Evolutionary conservation across 768 basidiomycete species (phyloP).

Genomic region (Boletus rubropictus): DNA sequence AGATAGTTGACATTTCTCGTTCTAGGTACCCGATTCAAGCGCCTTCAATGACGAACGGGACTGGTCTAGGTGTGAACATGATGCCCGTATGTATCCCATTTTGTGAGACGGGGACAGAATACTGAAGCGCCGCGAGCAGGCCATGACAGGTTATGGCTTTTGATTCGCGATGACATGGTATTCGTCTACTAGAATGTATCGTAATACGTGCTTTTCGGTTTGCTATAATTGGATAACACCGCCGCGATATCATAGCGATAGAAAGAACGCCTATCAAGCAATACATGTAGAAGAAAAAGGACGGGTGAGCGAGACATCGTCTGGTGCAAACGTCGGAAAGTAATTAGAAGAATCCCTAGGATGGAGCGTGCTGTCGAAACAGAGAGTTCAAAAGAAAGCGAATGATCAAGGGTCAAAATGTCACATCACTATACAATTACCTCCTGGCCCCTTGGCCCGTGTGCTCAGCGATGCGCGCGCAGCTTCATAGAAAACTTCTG

Average conservation of each 20-base stretch:
- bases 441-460: slow-evolving; percentile 58
- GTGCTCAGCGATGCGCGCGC: slow-evolving; percentile 79
- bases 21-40: slow-evolving; percentile 57
- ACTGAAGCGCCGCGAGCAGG: slow-evolving; percentile 29
- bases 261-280: slow-evolving; percentile 9
- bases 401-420: background rate
- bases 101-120: background rate
- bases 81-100: slow-evolving; percentile 46
- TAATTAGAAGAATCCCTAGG: slow-evolving; percentile 21
- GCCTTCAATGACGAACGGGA: slow-evolving; percentile 54
- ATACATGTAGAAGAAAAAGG: slow-evolving; percentile 5
- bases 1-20: slow-evolving; percentile 1
- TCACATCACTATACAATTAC: slow-evolving; percentile 60
- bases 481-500: slow-evolving; percentile 89
- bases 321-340: slow-evolving; percentile 1
- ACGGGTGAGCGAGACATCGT: background rate
- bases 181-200: slow-evolving; percentile 19
- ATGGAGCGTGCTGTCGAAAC: slow-evolving; percentile 10
- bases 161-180: slow-evolving; percentile 14
- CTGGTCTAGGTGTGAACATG: slow-evolving; percentile 42
- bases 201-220: slow-evolving; percentile 21
- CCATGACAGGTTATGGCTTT: slow-evolving; percentile 59
- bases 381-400: slow-evolving; percentile 1
- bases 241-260: background rate
- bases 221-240: slow-evolving; percentile 25